Percentiles rank a stretch among this genome's conserved stretches.
phyloP scores from a whole-genome alignment of 129 eudicot species.

The Artemisia argyi region DNA sequence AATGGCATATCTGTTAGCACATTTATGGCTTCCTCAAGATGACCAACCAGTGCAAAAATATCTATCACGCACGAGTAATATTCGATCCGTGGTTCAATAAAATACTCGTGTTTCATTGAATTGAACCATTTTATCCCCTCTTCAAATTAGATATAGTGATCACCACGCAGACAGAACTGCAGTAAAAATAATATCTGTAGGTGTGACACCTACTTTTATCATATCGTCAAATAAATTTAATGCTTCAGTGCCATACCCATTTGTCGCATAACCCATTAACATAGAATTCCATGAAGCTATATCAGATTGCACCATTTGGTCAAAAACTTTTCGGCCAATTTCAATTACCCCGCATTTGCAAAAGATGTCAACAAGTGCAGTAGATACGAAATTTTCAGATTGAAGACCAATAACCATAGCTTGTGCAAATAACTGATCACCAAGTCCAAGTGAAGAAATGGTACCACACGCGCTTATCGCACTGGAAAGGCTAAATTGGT shows the following conservation, averaged over 20 bases:
- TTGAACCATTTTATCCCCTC: slow-evolving; percentile 81
- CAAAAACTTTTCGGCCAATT: slow-evolving; percentile 59
- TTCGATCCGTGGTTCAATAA: slow-evolving; percentile 64
- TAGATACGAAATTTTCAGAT: slow-evolving; percentile 55
- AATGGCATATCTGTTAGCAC: slow-evolving; percentile 59
- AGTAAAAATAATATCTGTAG: slow-evolving; percentile 66
- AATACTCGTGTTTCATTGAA: slow-evolving; percentile 58
- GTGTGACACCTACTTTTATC: slow-evolving; percentile 48
- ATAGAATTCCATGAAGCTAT: slow-evolving; percentile 84
- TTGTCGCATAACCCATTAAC: slow-evolving; percentile 93
- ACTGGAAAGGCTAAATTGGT: slow-evolving; percentile 67
- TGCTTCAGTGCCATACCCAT: slow-evolving; percentile 75
- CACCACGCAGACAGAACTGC: slow-evolving; percentile 73
- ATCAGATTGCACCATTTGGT: slow-evolving; percentile 54
- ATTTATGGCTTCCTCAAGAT: slow-evolving; percentile 61
- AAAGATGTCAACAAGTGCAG: slow-evolving; percentile 70
- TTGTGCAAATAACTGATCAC: slow-evolving; percentile 76
- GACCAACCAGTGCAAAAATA: slow-evolving; percentile 76
- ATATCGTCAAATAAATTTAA: slow-evolving; percentile 59
- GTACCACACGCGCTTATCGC: slow-evolving; percentile 76
- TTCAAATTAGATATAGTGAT: slow-evolving; percentile 75
- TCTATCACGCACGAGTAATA: slow-evolving; percentile 87
- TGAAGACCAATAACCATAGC: slow-evolving; percentile 66
- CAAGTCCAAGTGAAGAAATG: slow-evolving; percentile 68
- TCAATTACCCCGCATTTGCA: slow-evolving; percentile 80